These are phyloP conservation scores for Mycosphaerella arachidis DNA, from an alignment of 2,329 filamentous ascomycete species.

Conservation along the genomic window DNA sequence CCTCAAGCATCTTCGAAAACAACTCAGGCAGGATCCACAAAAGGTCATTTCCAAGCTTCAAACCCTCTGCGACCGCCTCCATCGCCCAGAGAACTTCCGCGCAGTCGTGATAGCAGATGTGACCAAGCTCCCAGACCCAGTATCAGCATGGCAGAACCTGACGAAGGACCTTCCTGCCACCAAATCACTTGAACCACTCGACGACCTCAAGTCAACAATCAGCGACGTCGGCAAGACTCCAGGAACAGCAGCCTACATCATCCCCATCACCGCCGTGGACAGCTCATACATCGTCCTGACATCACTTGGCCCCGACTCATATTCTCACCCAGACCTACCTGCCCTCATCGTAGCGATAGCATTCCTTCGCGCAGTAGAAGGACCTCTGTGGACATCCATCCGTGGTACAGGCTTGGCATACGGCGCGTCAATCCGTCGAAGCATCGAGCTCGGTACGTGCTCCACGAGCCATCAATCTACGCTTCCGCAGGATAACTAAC, in stretches of 20 bases:
- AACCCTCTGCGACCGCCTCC: conserved; percentile 67
- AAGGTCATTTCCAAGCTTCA: conserved; percentile 74
- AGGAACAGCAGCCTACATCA: conserved; percentile 70
- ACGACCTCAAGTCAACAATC: conserved; percentile 65
- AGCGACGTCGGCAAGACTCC: conserved; percentile 70
- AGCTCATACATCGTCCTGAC: conserved; percentile 82
- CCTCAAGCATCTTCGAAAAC: conserved; percentile 75
- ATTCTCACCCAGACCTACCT: conserved; percentile 71
- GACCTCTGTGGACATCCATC: conserved; percentile 88
- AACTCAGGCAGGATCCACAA: conserved; percentile 71
- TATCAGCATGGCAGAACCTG: conserved; percentile 72
- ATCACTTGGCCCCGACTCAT: conserved; percentile 68
- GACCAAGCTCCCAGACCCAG: conserved; percentile 66
- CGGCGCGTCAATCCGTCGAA: conserved; percentile 72
- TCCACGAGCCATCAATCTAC: too few relatives aligned
- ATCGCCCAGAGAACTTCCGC: conserved; percentile 80
- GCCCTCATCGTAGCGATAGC: conserved; percentile 82
- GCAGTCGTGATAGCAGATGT: conserved; percentile 80
- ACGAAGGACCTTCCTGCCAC: conserved; percentile 49
- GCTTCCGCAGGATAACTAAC: too few relatives aligned
- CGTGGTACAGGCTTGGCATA: conserved; percentile 84
- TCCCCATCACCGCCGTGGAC: conserved; percentile 89
- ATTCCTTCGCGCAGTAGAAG: conserved; percentile 90
- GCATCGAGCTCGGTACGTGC: conserved; percentile 56
- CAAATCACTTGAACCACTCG: conserved; percentile 63